A percentile compares a stretch with the other conserved stretches of the same genome.
Evolutionary conservation across 352 stramenopile species (phyloP).

Genomic region (Pythium coloratum): DNA sequence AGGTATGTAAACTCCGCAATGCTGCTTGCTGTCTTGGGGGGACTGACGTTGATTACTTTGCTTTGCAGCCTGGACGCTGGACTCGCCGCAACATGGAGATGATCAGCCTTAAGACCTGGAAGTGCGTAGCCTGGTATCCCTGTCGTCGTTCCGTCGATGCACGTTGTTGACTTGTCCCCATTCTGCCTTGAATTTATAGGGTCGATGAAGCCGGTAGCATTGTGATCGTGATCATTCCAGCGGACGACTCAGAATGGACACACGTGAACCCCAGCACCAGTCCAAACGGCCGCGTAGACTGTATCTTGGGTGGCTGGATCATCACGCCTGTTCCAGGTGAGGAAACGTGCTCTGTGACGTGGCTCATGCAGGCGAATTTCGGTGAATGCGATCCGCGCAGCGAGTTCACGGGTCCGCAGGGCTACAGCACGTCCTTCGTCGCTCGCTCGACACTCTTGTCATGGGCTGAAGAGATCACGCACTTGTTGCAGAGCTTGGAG

Average conservation of each 20-base stretch:
- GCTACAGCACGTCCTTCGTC: slow-evolving; percentile 30
- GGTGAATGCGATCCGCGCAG: slow-evolving; percentile 46
- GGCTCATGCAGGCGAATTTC: slow-evolving; percentile 83
- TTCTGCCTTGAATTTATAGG: slow-evolving; percentile 22
- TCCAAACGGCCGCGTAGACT: slow-evolving; percentile 45
- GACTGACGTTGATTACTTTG: neutral
- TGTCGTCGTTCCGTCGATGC: neutral
- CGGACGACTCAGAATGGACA: slow-evolving; percentile 38
- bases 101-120: slow-evolving; percentile 68
- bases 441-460: slow-evolving; percentile 40
- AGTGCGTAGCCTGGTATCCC: slow-evolving; percentile 28
- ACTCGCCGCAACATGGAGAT: slow-evolving; percentile 43
- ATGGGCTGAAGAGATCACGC: slow-evolving; percentile 57
- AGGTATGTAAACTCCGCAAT: slow-evolving; percentile 24
- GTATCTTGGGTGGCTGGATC: slow-evolving; percentile 67
- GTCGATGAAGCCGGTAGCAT: slow-evolving; percentile 70
- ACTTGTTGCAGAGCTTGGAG: slow-evolving; percentile 47
- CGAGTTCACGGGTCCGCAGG: slow-evolving; percentile 59
- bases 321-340: slow-evolving; percentile 58
- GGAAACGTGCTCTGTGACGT: slow-evolving; percentile 66
- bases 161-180: too few relatives aligned
- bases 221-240: slow-evolving; percentile 66
- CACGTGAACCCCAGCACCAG: neutral
- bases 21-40: neutral
- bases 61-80: slow-evolving; percentile 31